A percentile compares a stretch with the other conserved stretches of the same genome.
Conservation (phyloP, 257 asterid species). For the Capsicum pubescens region DNA sequence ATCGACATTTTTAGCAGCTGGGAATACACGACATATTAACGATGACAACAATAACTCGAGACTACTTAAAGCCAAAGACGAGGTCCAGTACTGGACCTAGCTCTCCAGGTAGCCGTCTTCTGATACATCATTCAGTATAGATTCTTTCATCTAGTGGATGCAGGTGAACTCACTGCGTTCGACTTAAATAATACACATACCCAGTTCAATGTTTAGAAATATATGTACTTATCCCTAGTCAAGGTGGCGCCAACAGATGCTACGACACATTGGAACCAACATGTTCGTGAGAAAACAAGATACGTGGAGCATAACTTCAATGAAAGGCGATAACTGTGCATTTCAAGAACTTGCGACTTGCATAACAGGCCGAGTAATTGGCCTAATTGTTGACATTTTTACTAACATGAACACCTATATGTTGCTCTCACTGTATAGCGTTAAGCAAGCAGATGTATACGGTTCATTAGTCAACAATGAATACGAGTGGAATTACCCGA, state of each 20-base stretch:
- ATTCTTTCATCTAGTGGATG: conserved; percentile 9
- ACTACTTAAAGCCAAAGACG: conserved; percentile 23
- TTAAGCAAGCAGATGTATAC: not conserved
- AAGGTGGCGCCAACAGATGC: not conserved
- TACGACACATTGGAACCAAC: conserved; percentile 14
- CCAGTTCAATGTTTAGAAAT: conserved; percentile 5
- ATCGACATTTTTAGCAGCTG: conserved; percentile 12
- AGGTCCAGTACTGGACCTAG: conserved; percentile 23
- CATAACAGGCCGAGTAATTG: conserved; percentile 19
- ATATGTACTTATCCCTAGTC: conserved; percentile 1
- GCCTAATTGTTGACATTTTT: not conserved
- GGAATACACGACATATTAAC: conserved; percentile 3
- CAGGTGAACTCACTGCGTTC: not conserved
- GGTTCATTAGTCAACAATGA: not conserved
- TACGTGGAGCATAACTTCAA: conserved; percentile 1
- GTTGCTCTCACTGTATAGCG: not conserved
- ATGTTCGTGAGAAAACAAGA: not conserved
- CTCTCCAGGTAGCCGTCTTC: not conserved
- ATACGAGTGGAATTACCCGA: too few relatives aligned
- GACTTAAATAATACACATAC: conserved; percentile 16
- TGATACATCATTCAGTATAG: conserved; percentile 17
- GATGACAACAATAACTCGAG: conserved; percentile 16
- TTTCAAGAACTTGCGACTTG: conserved; percentile 14
- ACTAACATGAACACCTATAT: not conserved
- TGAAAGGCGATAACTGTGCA: not conserved